phyloP scores from a whole-genome alignment of 2,329 filamentous ascomycete species.

The Sphaerulina musiva region DNA sequence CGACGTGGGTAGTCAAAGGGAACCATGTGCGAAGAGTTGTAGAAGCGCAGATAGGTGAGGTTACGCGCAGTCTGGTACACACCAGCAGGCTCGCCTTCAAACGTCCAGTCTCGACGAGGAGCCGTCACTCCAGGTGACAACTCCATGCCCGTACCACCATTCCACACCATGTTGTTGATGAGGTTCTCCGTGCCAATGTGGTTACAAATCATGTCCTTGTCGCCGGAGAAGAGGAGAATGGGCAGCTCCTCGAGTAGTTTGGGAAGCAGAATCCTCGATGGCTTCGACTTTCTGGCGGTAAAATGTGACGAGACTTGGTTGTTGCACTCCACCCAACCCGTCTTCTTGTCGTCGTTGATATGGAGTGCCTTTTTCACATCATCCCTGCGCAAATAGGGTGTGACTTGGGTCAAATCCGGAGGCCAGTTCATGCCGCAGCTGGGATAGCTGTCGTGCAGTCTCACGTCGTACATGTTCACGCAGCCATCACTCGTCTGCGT shows the following conservation, averaged over 20 bases:
- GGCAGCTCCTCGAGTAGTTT: slow-evolving; percentile 69
- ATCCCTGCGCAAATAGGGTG: slow-evolving; percentile 73
- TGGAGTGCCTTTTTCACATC: slow-evolving; percentile 78
- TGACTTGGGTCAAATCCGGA: slow-evolving; percentile 69
- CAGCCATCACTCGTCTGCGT: slow-evolving; percentile 58
- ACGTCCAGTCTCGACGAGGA: slow-evolving; percentile 87
- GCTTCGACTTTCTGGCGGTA: slow-evolving; percentile 60
- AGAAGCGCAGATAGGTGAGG: slow-evolving; percentile 88
- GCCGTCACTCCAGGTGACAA: slow-evolving; percentile 79
- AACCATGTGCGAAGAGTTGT: slow-evolving; percentile 97
- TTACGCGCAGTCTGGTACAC: slow-evolving; percentile 95
- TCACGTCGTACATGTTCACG: slow-evolving; percentile 95
- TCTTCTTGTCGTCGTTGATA: slow-evolving; percentile 70
- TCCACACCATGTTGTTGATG: slow-evolving; percentile 87
- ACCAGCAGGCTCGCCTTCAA: slow-evolving; percentile 79
- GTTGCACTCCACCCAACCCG: slow-evolving; percentile 88
- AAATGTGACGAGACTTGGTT: slow-evolving; percentile 71
- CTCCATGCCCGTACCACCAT: slow-evolving; percentile 86
- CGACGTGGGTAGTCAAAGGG: slow-evolving; percentile 86
- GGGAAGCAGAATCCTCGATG: slow-evolving; percentile 69
- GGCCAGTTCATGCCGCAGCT: slow-evolving; percentile 98
- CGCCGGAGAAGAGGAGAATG: slow-evolving; percentile 83
- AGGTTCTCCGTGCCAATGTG: slow-evolving; percentile 87
- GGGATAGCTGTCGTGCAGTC: slow-evolving; percentile 69
- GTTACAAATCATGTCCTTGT: slow-evolving; percentile 94